These are phyloP conservation scores for Glycine soja DNA, from an alignment of 306 rosid genomes.

Conservation along the genomic window DNA sequence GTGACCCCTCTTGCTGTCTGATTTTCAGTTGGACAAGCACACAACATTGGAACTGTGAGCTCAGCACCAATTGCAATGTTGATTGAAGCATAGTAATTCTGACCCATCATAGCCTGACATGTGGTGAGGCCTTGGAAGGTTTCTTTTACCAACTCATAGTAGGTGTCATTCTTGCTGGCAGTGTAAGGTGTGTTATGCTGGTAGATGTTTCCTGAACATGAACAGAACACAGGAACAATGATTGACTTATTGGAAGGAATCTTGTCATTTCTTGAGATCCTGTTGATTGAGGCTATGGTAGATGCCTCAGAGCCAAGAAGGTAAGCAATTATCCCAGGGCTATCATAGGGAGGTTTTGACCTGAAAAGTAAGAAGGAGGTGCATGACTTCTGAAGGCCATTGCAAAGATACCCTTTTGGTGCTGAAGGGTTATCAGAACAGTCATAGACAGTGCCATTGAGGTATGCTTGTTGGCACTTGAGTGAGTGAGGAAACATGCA, in stretches of 20 bases:
- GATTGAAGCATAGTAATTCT: slow-evolving; percentile 53
- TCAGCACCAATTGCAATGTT: slow-evolving; percentile 45
- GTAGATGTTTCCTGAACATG: slow-evolving; percentile 62
- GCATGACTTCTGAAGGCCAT: slow-evolving; percentile 52
- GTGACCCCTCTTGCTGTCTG: slow-evolving; percentile 51
- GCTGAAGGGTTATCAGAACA: slow-evolving; percentile 47
- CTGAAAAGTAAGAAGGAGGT: slow-evolving; percentile 53
- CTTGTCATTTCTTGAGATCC: slow-evolving; percentile 38
- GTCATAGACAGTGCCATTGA: slow-evolving; percentile 45
- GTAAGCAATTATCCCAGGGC: slow-evolving; percentile 50
- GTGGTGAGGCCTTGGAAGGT: slow-evolving; percentile 65
- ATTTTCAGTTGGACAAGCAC: slow-evolving; percentile 60
- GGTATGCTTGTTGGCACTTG: slow-evolving; percentile 58
- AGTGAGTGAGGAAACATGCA: slow-evolving; percentile 41
- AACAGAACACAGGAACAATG: slow-evolving; percentile 58
- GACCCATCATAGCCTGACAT: slow-evolving; percentile 62
- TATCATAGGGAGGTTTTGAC: slow-evolving; percentile 51
- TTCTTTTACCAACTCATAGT: slow-evolving; percentile 33
- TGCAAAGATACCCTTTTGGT: slow-evolving; percentile 65
- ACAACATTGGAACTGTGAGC: slow-evolving; percentile 55
- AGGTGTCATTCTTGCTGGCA: slow-evolving; percentile 29
- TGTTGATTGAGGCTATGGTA: slow-evolving; percentile 57
- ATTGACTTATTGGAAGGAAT: slow-evolving; percentile 50
- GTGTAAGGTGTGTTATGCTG: slow-evolving; percentile 58
- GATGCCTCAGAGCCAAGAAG: slow-evolving; percentile 64